A percentile compares a stretch with the other conserved stretches of the same genome.
Conservation (phyloP, 2,329 filamentous ascomycete species). For the Tricladium varicosporioides region DNA sequence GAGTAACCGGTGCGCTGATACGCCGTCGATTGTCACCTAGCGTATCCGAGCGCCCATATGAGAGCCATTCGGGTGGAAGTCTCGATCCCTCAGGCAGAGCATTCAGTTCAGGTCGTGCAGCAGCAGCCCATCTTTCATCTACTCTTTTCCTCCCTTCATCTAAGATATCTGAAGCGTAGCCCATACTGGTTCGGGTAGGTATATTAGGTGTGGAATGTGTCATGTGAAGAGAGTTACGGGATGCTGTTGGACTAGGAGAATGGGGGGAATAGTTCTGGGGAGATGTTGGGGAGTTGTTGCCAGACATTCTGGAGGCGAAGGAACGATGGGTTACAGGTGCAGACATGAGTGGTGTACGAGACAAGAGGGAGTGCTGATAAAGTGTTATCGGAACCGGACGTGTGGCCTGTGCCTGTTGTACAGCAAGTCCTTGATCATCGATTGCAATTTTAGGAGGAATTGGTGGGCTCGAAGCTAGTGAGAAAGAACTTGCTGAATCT, state of each 20-base stretch:
- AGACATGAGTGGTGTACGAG: background rate
- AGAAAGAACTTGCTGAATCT: background rate
- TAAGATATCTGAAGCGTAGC: background rate
- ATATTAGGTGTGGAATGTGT: background rate
- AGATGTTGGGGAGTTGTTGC: background rate
- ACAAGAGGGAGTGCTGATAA: background rate
- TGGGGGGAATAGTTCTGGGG: background rate
- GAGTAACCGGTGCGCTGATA: background rate
- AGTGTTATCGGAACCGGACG: background rate
- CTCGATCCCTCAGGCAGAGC: background rate
- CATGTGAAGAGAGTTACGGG: background rate
- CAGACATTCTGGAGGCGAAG: background rate
- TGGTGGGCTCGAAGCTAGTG: background rate
- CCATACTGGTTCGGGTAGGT: background rate
- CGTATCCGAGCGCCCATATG: background rate
- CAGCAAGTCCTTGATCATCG: background rate
- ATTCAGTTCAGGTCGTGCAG: background rate
- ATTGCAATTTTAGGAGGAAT: background rate
- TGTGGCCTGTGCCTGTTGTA: background rate
- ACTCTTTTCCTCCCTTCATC: background rate
- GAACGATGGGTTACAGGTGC: background rate
- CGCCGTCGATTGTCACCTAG: background rate
- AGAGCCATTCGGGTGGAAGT: background rate
- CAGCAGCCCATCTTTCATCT: background rate
- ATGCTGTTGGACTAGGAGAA: background rate